Evolutionary conservation across 148 eudicot species (phyloP).

Genomic region (Fagopyrum homotropicum): DNA sequence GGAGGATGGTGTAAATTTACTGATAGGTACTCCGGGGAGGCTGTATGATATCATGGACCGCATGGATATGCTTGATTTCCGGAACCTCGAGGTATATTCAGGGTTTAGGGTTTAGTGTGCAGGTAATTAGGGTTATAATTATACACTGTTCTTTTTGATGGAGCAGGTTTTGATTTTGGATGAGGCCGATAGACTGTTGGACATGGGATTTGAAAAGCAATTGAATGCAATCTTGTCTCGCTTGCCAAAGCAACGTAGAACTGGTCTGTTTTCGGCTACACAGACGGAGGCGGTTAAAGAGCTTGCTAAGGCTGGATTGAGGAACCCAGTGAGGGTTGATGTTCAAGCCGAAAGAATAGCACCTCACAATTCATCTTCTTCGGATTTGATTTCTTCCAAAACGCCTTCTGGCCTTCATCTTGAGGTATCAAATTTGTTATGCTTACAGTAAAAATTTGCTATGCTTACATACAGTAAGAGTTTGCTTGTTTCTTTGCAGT

Average conservation of each 20-base stretch:
- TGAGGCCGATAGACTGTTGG: slow-evolving; percentile 91
- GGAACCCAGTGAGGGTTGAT: slow-evolving; percentile 87
- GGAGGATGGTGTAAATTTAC: slow-evolving; percentile 77
- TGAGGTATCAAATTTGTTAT: slow-evolving; percentile 36
- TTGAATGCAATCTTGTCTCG: slow-evolving; percentile 73
- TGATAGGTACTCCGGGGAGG: slow-evolving; percentile 95
- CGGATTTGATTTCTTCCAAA: slow-evolving; percentile 43
- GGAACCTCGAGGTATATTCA: slow-evolving; percentile 64
- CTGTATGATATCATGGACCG: slow-evolving; percentile 87
- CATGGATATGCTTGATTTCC: slow-evolving; percentile 59
- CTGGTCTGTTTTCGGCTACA: slow-evolving; percentile 97
- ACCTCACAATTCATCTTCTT: slow-evolving; percentile 25
- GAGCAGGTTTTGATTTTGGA: slow-evolving; percentile 77
- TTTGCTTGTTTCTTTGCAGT: slow-evolving; percentile 32
- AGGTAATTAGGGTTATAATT: not conserved
- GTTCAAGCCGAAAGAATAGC: slow-evolving; percentile 69
- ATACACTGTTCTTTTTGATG: not conserved
- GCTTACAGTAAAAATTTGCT: not conserved
- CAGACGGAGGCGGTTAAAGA: slow-evolving; percentile 96
- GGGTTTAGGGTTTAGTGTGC: no score
- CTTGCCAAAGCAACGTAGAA: slow-evolving; percentile 86
- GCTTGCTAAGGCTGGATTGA: slow-evolving; percentile 86
- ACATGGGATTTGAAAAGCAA: slow-evolving; percentile 95
- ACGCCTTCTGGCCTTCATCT: slow-evolving; percentile 80
- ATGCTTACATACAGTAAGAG: no score